Evolutionary conservation across 345 rosid genomes (phyloP).

Genomic region (Aethionema arabicum): DNA sequence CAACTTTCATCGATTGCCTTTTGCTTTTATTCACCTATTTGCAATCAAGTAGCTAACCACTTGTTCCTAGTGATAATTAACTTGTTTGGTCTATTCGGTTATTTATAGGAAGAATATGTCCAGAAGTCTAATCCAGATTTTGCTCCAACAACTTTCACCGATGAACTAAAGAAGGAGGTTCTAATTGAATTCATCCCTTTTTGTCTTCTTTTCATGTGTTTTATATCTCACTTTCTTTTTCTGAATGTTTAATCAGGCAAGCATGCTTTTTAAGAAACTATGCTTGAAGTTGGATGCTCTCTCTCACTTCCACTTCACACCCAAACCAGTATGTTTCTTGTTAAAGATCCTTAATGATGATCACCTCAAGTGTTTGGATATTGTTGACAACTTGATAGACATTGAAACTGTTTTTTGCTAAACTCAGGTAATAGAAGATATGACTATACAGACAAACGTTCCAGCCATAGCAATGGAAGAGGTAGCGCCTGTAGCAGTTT

Average conservation of each 20-base stretch:
- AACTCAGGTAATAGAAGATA: conserved; percentile 80
- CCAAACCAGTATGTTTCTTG: conserved; percentile 77
- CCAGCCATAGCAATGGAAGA: conserved; percentile 99
- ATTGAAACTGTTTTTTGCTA: neutral
- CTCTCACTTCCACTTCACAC: conserved; percentile 94
- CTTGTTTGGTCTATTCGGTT: conserved; percentile 18
- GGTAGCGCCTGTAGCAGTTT: conserved; percentile 93
- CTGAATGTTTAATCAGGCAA: conserved; percentile 51
- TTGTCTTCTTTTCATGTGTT: neutral
- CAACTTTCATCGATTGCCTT: neutral
- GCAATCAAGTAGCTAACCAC: neutral
- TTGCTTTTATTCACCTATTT: neutral
- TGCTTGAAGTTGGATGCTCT: conserved; percentile 96
- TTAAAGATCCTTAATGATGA: conserved; percentile 19
- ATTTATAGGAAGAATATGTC: conserved; percentile 77
- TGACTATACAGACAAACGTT: conserved; percentile 80
- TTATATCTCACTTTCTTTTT: conserved; percentile 4
- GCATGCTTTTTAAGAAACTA: conserved; percentile 69
- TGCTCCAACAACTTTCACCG: conserved; percentile 68
- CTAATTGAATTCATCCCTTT: conserved; percentile 5
- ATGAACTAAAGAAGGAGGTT: conserved; percentile 90
- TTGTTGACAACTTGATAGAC: neutral
- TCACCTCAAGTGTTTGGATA: neutral
- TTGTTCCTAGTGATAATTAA: conserved; percentile 6
- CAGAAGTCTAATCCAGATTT: conserved; percentile 65